Conservation (phyloP, 768 basidiomycete genomes). For the Baorangia bicolor region DNA sequence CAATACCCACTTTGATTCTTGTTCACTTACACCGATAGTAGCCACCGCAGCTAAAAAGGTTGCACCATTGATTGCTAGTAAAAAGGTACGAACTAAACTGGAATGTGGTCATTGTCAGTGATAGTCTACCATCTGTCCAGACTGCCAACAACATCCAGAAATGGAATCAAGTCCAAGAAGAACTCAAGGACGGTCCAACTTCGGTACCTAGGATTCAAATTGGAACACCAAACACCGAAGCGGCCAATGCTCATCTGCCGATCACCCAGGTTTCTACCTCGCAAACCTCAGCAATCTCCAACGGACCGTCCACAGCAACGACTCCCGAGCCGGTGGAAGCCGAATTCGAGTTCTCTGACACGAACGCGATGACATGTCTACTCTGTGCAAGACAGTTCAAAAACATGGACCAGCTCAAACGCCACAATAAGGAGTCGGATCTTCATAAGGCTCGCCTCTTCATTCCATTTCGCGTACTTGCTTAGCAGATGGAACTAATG, state of each 20-base stretch:
- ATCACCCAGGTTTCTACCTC: constrained; percentile 7
- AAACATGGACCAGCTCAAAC: constrained; percentile 74
- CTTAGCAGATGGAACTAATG: constrained; percentile 31
- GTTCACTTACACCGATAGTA: constrained; percentile 22
- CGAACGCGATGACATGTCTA: constrained; percentile 71
- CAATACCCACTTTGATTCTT: background rate
- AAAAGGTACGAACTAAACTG: constrained; percentile 55
- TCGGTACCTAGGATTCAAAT: constrained; percentile 19
- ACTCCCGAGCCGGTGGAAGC: constrained; percentile 45
- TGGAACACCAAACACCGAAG: constrained; percentile 10
- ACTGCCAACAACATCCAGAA: constrained; percentile 90
- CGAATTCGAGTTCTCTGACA: constrained; percentile 85
- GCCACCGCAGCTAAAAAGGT: constrained; percentile 63
- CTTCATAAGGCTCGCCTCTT: constrained; percentile 82
- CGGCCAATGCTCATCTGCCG: background rate
- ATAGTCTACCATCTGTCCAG: constrained; percentile 40
- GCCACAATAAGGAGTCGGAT: constrained; percentile 92
- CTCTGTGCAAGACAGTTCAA: constrained; percentile 96
- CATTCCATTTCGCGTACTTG: constrained; percentile 32
- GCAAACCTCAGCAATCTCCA: constrained; percentile 16
- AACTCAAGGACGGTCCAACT: constrained; percentile 54
- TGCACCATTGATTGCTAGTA: constrained; percentile 79
- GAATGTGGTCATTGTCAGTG: background rate
- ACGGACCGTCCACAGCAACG: constrained; percentile 30
- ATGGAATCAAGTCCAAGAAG: constrained; percentile 96